These are phyloP conservation scores for Phalaenopsis hybrid DNA, from an alignment of 116 monocot genomes.

Conservation along the genomic window DNA sequence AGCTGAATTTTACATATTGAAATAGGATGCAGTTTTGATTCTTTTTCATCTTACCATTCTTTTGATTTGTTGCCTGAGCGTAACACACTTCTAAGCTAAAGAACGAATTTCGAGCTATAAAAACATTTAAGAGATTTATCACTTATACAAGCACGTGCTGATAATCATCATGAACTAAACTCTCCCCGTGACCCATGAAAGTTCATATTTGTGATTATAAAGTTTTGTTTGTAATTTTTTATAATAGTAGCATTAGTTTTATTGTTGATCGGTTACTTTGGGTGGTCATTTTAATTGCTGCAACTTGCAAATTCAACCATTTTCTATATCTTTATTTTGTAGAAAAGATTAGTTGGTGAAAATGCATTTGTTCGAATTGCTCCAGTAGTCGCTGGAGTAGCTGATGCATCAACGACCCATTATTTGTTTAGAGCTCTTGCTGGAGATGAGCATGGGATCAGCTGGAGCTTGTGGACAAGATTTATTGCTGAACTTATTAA, in stretches of 20 bases:
- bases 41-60: too few species aligned
- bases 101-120: too few species aligned
- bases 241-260: constrained; percentile 9
- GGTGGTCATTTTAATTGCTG: neutral
- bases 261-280: neutral
- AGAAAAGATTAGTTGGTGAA: constrained; percentile 62
- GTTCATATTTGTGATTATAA: too few species aligned
- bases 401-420: constrained; percentile 74
- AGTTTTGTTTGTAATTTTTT: too few species aligned
- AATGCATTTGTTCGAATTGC: constrained; percentile 89
- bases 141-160: too few species aligned
- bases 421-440: constrained; percentile 77
- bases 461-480: constrained; percentile 59
- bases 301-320: neutral
- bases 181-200: too few species aligned
- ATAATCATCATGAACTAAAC: too few species aligned
- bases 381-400: constrained; percentile 65
- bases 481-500: constrained; percentile 58
- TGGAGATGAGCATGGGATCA: constrained; percentile 70
- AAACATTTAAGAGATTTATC: too few species aligned
- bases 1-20: too few species aligned
- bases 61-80: too few species aligned
- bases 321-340: constrained; percentile 8
- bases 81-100: too few species aligned
- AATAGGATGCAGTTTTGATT: too few species aligned